Conservation (phyloP, 306 rosid genomes). For the Prunus salicina region DNA sequence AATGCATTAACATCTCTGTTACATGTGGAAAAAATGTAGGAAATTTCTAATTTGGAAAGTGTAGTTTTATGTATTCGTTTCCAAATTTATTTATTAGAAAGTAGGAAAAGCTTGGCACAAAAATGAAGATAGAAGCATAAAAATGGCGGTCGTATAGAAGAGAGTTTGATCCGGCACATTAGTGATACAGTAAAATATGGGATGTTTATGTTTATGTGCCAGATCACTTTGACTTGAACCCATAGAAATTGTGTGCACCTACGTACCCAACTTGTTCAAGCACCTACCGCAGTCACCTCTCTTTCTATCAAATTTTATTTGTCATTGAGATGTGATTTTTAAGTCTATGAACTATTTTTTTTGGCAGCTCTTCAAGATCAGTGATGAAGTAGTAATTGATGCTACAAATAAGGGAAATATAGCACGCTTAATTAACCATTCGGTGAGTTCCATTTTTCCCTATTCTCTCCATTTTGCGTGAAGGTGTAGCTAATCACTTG, state of each 20-base stretch:
- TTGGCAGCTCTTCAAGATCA: constrained; percentile 96
- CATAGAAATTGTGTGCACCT: neutral
- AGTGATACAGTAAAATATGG: neutral
- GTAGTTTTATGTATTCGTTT: neutral
- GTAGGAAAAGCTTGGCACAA: neutral
- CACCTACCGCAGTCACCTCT: neutral
- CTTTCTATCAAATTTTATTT: neutral
- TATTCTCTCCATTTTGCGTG: neutral
- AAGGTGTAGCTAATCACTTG: neutral
- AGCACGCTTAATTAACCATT: constrained; percentile 93
- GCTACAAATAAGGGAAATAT: constrained; percentile 82
- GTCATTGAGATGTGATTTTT: constrained; percentile 1
- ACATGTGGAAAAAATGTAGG: neutral
- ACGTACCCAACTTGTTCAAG: neutral
- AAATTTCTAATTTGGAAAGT: neutral
- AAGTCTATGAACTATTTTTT: constrained; percentile 21
- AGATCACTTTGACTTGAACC: neutral
- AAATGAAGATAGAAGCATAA: neutral
- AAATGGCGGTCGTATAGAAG: neutral
- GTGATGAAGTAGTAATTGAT: constrained; percentile 88
- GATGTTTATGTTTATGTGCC: neutral
- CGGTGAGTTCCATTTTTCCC: constrained; percentile 50
- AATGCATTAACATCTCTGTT: neutral
- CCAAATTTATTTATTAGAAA: neutral
- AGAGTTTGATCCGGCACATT: neutral